Percentiles rank a stretch among this genome's conserved stretches.
Conservation (phyloP, 2,329 filamentous ascomycete species). For the Alternaria sp. region DNA sequence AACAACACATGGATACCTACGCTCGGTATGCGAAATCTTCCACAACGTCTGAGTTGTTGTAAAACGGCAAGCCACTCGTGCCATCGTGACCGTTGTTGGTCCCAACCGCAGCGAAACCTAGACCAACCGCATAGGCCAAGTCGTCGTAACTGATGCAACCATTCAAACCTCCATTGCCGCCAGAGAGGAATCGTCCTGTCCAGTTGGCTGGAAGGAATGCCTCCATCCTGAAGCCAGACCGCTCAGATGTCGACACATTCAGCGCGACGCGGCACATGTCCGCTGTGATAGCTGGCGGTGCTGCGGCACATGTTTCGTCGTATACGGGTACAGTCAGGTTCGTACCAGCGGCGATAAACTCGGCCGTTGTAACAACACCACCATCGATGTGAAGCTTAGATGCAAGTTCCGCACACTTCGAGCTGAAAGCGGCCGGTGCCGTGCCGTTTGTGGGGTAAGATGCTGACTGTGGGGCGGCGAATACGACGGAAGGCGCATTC, state of each 20-base stretch:
- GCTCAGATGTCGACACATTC: slow-evolving; percentile 48
- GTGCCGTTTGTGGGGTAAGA: neutral
- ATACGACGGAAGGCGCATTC: slow-evolving; percentile 6
- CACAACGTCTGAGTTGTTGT: slow-evolving; percentile 54
- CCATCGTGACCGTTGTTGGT: slow-evolving; percentile 55
- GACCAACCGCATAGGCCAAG: slow-evolving; percentile 46
- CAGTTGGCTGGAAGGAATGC: slow-evolving; percentile 54
- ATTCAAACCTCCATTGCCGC: slow-evolving; percentile 50
- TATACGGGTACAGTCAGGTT: slow-evolving; percentile 49
- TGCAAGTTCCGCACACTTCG: slow-evolving; percentile 36
- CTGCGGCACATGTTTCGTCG: slow-evolving; percentile 48
- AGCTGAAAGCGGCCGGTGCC: slow-evolving; percentile 21
- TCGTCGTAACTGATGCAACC: slow-evolving; percentile 51
- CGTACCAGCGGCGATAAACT: slow-evolving; percentile 50
- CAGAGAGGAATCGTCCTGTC: slow-evolving; percentile 46
- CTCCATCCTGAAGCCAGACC: slow-evolving; percentile 53
- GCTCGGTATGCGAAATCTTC: slow-evolving; percentile 58
- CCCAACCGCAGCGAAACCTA: slow-evolving; percentile 51
- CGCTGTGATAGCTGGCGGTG: slow-evolving; percentile 36
- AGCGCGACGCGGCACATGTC: slow-evolving; percentile 52
- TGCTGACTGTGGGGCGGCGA: slow-evolving; percentile 7
- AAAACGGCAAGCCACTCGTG: slow-evolving; percentile 54
- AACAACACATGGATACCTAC: slow-evolving; percentile 10
- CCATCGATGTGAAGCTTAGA: slow-evolving; percentile 40
- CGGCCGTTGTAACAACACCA: slow-evolving; percentile 48